These are phyloP conservation scores for Neoascochyta sp. DNA, from an alignment of 2,329 filamentous ascomycete genomes.

Conservation along the genomic window DNA sequence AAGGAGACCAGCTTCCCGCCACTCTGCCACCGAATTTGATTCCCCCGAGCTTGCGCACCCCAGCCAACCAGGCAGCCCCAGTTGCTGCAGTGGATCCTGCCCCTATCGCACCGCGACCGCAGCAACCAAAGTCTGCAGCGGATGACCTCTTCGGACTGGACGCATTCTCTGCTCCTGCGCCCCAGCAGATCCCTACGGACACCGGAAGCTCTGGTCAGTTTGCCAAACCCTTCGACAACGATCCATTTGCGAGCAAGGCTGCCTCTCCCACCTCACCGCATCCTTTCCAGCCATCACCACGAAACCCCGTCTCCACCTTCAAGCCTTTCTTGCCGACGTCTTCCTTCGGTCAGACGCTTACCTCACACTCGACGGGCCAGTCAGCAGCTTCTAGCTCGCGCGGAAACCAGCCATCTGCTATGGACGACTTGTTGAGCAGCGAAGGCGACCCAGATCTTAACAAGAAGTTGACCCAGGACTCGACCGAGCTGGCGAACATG, in stretches of 20 bases:
- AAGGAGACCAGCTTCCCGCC: conserved; percentile 65
- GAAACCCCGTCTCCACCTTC: conserved; percentile 56
- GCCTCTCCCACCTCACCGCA: conserved; percentile 53
- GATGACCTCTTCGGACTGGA: conserved; percentile 95
- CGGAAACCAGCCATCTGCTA: conserved; percentile 46
- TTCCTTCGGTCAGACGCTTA: conserved; percentile 80
- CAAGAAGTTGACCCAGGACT: conserved; percentile 83
- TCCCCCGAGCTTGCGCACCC: conserved; percentile 73
- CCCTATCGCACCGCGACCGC: conserved; percentile 28
- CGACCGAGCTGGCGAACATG: conserved; percentile 87
- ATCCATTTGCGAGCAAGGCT: conserved; percentile 60
- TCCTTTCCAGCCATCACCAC: conserved; percentile 46
- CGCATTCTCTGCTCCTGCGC: conserved; percentile 54
- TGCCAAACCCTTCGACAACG: conserved; percentile 47
- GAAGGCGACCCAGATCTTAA: conserved; percentile 85
- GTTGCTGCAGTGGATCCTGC: conserved; percentile 47
- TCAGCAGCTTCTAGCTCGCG: conserved; percentile 44
- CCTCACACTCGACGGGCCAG: conserved; percentile 70
- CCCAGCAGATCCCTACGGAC: conserved; percentile 61
- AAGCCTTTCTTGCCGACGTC: conserved; percentile 92
- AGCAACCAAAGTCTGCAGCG: conserved; percentile 69
- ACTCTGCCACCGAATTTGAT: conserved; percentile 77
- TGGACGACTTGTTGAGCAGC: conserved; percentile 78
- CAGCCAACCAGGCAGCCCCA: conserved; percentile 48
- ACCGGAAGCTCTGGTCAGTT: conserved; percentile 66